These are phyloP conservation scores for Claviceps arundinis DNA, from an alignment of 2,329 filamentous ascomycete genomes.

Conservation along the genomic window DNA sequence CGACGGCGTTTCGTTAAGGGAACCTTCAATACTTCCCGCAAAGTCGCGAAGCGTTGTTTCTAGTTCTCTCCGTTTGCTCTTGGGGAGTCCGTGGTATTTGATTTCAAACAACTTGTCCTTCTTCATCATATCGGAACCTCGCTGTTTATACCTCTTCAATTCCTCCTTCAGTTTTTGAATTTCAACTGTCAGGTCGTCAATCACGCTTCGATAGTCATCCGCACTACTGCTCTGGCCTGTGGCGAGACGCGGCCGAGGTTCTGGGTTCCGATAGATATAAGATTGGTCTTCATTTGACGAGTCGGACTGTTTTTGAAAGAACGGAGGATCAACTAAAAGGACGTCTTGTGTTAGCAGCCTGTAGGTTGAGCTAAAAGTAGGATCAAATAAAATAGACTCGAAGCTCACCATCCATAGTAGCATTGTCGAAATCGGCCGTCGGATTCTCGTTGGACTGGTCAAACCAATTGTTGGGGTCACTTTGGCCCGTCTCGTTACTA, in stretches of 20 bases:
- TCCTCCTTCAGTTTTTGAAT: slow-evolving; percentile 68
- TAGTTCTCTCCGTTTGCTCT: slow-evolving; percentile 61
- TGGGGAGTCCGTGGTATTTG: slow-evolving; percentile 59
- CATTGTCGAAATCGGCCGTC: slow-evolving; percentile 26
- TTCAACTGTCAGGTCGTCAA: slow-evolving; percentile 75
- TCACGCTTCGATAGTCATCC: slow-evolving; percentile 69
- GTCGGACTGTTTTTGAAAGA: slow-evolving; percentile 39
- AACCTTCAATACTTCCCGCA: slow-evolving; percentile 46
- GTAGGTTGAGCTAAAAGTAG: not conserved
- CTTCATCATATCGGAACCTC: slow-evolving; percentile 51
- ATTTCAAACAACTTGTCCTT: slow-evolving; percentile 76
- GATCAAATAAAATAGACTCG: too few relatives aligned
- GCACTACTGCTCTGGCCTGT: slow-evolving; percentile 44
- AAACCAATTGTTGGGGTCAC: slow-evolving; percentile 42
- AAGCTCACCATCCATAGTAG: slow-evolving; percentile 33
- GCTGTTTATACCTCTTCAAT: slow-evolving; percentile 56
- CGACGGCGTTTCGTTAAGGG: slow-evolving; percentile 27
- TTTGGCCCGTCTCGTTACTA: slow-evolving; percentile 33
- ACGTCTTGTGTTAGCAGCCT: not conserved
- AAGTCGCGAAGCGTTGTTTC: slow-evolving; percentile 63
- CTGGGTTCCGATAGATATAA: slow-evolving; percentile 12
- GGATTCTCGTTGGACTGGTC: slow-evolving; percentile 39
- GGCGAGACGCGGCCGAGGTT: slow-evolving; percentile 17
- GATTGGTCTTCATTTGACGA: slow-evolving; percentile 34
- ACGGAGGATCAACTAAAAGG: slow-evolving; percentile 36